Base-by-base conservation (phyloP, 345 rosid species). In the Pugionium dolabratum region DNA sequence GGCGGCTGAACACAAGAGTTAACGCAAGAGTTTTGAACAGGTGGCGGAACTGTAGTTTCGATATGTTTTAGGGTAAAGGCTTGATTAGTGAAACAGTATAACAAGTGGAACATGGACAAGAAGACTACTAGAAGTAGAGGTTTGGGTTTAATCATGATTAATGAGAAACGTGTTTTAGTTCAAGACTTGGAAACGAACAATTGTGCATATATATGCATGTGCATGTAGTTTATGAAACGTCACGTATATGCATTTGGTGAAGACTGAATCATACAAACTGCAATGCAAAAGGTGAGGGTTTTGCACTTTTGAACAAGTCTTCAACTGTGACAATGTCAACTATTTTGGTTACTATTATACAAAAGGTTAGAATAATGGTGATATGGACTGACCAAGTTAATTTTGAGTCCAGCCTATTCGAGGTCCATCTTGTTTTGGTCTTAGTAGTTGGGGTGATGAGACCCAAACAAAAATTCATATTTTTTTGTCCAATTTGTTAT, bases 1-100 rank as follows among this genome's bases (percentile, higher is more conserved):
- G 68, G 54, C 0, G 83, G 44, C 64, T 75, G 85, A 51, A 46
- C 75, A 73, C 91, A 69, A 33, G 59, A 69, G 42, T 10, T 41
- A 41, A 59, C 6, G 53, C 66, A 69, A 50, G 60, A 69, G 35
- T 60, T 54, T 52, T 72, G 76, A 55, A 25, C 75, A 54, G 62
- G 74, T n/a, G 82, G 74, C 27, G 9, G 61, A 48, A 39, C 32
- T 32, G 55, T 31, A 11, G 37, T 62, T 65, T 70, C 65, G 36
- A 74, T 73, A 37, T 70, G 52, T 62, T 66, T 64, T 47, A 67
- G 26, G 11, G 76, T 2, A 0, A 60, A 48, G 40, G 10, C 53
- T 62, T 75, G 64, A 53, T 34, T 9, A 43, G 73, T 25, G 48
- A 56, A 57, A 61, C 7, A 45, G 0, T 51, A 52, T 66, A 73